phyloP scores from a whole-genome alignment of 495 filamentous ascomycete genomes.

The Hypoxylon lienhwacheense region DNA sequence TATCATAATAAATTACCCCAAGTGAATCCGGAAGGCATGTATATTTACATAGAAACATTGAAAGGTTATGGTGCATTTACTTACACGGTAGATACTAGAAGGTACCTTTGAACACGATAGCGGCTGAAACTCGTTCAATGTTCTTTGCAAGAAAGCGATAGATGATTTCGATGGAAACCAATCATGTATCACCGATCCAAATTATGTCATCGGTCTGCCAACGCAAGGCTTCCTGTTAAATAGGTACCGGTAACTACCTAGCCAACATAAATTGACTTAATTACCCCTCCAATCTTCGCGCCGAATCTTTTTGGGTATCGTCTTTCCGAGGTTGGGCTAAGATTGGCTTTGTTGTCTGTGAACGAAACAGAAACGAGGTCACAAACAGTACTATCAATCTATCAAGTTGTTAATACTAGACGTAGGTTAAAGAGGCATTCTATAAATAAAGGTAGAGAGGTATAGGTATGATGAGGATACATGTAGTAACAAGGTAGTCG shows the following conservation, averaged over 20 bases:
- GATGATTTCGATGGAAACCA: conserved; percentile 9
- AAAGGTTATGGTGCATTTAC: not conserved
- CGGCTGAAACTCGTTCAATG: conserved; percentile 25
- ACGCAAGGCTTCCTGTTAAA: conserved; percentile 26
- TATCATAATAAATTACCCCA: no score
- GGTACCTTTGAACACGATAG: conserved; percentile 11
- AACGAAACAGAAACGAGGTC: not conserved
- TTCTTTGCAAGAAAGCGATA: conserved; percentile 16
- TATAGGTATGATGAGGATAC: no score
- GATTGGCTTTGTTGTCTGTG: conserved; percentile 7
- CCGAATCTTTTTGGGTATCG: conserved; percentile 20
- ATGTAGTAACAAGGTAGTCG: no score
- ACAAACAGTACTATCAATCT: conserved; percentile 5
- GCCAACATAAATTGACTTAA: conserved; percentile 10
- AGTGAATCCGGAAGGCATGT: no score
- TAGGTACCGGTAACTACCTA: conserved; percentile 4
- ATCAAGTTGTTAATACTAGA: no score
- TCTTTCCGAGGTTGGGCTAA: conserved; percentile 16
- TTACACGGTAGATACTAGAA: not conserved
- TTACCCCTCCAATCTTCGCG: conserved; percentile 26
- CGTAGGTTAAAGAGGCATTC: no score
- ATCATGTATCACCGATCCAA: conserved; percentile 7
- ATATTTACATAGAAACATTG: no score
- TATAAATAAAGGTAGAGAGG: no score
- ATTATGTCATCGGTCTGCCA: conserved; percentile 29